These are phyloP conservation scores for Mallotus nudiflorus DNA, from an alignment of 345 rosid genomes.

Conservation along the genomic window DNA sequence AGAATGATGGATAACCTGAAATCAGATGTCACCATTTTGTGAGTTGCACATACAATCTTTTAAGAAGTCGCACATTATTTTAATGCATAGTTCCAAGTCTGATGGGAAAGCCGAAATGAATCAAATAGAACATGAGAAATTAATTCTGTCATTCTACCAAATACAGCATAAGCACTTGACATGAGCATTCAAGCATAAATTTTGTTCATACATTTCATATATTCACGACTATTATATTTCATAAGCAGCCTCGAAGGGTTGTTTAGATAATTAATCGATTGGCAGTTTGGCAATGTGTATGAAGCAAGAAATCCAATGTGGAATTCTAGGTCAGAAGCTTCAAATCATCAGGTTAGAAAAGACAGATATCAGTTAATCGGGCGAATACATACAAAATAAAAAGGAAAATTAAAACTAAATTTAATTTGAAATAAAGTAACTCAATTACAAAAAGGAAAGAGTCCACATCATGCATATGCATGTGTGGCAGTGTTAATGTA, in stretches of 20 bases:
- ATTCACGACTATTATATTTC: neutral
- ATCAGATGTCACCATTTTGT: constrained; percentile 4
- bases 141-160: neutral
- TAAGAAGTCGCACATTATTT: neutral
- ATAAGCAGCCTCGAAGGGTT: neutral
- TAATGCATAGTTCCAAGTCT: neutral
- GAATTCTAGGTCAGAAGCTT: neutral
- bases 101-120: neutral
- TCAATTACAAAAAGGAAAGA: too few relatives aligned
- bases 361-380: too few relatives aligned
- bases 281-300: neutral
- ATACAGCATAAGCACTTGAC: neutral
- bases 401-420: neutral
- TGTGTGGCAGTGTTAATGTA: neutral
- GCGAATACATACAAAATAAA: neutral
- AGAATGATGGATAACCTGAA: constrained; percentile 36
- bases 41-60: constrained; percentile 3
- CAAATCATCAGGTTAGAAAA: neutral
- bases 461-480: too few relatives aligned
- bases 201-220: neutral
- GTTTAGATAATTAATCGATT: neutral
- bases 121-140: neutral
- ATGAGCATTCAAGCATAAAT: too few relatives aligned
- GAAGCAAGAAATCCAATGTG: neutral
- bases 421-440: too few relatives aligned